Base-by-base conservation (phyloP, 805 yeast genomes). In the Kluyveromyces siamensis region DNA sequence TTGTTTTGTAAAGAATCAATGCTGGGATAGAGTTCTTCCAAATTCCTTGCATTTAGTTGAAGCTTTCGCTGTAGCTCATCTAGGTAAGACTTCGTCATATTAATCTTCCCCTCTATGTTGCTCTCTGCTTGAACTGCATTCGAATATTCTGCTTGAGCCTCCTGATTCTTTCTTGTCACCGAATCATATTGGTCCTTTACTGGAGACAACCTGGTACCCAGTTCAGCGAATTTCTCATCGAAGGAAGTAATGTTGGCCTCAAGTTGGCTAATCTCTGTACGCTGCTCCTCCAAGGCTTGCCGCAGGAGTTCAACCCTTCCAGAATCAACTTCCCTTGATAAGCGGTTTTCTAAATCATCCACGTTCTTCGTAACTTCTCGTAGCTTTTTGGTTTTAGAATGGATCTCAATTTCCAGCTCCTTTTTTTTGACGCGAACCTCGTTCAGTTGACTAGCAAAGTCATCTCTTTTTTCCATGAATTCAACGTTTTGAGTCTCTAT, bases 281-380 rank as follows among this genome's bases (percentile, higher is more conserved):
- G 7, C 33, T 43, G 37, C 36, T 43, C 45, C 8, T 25, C 39
- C 13, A 43, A 14, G n/a, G 45, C 10, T 43, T 33, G 27, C 18
- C 36, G 35, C 13, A 43, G 27, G 18, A 17, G 25, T 11, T 33
- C 39, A 17, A 43, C 18, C 1, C 49, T 49, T 21, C 66, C 66
- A 1, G 68, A 57, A 44, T 66, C 67, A 1, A 61, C 61, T 6
- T 56, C 63, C 39, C 53, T 58, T 8, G 57, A 63, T 1, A 65
- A 45, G 33, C 60, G 58, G 5, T 56, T 51, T 36, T 58, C 52
- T 18, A 63, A 44, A 30, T 43, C 47, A 37, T 62, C 58, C 53
- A 66, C 49, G 49, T 57, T 27, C 47, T 58, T 17, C 55, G 50
- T 19, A 54, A 58, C 44, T 68, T 59, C 51, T 66, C 70, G 16